phyloP scores from a whole-genome alignment of 1,284 basidiomycete species.

The Porogramme epimiltina region DNA sequence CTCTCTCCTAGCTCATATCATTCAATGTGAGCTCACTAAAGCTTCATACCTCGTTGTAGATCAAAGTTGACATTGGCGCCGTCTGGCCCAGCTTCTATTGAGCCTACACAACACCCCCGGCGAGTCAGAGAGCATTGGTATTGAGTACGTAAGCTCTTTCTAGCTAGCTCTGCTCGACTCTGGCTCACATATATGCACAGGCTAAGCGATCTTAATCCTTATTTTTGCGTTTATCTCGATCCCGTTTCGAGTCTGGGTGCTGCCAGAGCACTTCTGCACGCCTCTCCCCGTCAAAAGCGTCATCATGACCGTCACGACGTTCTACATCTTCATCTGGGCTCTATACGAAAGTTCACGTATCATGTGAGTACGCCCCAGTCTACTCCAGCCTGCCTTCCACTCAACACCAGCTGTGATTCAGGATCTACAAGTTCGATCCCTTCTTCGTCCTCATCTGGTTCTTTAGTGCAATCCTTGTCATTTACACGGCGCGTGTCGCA shows the following conservation, averaged over 20 bases:
- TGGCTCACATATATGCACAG: background rate
- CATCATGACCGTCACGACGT: conserved; percentile 20
- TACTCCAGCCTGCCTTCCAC: too few species aligned
- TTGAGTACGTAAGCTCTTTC: conserved; percentile 9
- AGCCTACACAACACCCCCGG: conserved; percentile 12
- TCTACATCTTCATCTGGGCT: conserved; percentile 25
- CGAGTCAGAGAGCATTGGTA: conserved; percentile 11
- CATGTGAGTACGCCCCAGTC: too few species aligned
- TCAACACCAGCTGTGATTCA: too few species aligned
- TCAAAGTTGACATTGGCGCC: conserved; percentile 18
- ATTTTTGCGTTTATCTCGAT: conserved; percentile 18
- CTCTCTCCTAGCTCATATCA: too few species aligned
- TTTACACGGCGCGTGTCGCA: conserved; percentile 66
- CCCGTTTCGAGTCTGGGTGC: conserved; percentile 21
- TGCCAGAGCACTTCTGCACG: conserved; percentile 19
- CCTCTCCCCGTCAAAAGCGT: conserved; percentile 21
- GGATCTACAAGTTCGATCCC: conserved; percentile 8
- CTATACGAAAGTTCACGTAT: too few species aligned
- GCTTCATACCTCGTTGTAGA: too few species aligned
- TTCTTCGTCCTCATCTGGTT: conserved; percentile 72
- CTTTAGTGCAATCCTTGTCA: conserved; percentile 66
- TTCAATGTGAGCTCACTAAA: too few species aligned
- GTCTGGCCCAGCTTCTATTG: conserved; percentile 22
- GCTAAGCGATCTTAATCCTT: conserved; percentile 18
- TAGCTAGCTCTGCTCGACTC: too few species aligned